These are phyloP conservation scores for Backusella tuberculispora DNA, from an alignment of 192 early-diverging fungal species.

Conservation along the genomic window DNA sequence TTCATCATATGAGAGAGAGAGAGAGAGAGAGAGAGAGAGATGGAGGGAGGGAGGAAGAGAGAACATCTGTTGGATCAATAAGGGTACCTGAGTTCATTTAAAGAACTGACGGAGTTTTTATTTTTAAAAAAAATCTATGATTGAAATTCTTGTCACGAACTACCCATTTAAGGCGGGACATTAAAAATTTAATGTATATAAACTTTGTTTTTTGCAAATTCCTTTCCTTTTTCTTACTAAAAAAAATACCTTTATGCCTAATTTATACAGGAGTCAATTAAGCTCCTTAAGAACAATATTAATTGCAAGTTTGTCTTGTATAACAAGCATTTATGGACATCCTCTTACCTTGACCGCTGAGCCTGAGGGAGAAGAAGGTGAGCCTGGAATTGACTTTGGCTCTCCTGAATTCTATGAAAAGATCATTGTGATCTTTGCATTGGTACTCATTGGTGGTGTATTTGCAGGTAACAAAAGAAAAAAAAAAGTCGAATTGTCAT, in stretches of 20 bases:
- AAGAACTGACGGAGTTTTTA: no score
- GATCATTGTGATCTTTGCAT: slow-evolving; percentile 13
- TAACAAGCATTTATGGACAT: slow-evolving; percentile 22
- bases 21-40: no score
- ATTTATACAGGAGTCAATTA: slow-evolving; percentile 10
- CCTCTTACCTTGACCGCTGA: not conserved
- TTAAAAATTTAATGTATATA: not conserved
- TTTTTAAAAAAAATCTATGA: no score
- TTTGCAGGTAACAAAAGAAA: slow-evolving; percentile 30
- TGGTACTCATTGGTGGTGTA: slow-evolving; percentile 35
- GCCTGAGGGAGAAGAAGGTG: not conserved
- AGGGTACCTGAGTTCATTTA: no score
- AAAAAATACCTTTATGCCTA: not conserved
- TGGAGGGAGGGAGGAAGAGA: no score
- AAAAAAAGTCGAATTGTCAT: not conserved
- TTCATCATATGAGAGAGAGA: no score
- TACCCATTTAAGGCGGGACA: no score
- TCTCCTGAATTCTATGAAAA: slow-evolving; percentile 23
- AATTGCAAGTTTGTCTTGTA: not conserved
- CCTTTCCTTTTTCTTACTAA: not conserved
- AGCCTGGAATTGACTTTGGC: slow-evolving; percentile 16
- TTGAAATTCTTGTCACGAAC: no score
- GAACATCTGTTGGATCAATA: no score
- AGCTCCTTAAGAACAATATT: slow-evolving; percentile 16
- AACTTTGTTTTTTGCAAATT: not conserved